Conservation (phyloP, 805 yeast genomes). For the Myxozyma nipponensis region DNA sequence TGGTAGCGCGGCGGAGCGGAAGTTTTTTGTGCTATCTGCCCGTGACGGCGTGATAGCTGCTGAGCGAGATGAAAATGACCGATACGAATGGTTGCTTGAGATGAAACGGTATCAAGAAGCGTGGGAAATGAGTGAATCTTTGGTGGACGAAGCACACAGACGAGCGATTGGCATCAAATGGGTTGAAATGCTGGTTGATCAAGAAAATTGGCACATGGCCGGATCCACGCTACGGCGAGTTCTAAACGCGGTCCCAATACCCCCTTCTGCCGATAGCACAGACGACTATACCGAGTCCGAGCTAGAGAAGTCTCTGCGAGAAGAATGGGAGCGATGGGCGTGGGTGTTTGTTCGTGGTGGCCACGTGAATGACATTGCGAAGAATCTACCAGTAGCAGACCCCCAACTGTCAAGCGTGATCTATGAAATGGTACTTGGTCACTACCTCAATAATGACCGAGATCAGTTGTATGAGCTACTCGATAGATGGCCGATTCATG, state of each 20-base stretch:
- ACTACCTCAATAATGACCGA: slow-evolving; percentile 43
- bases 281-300: slow-evolving; percentile 30
- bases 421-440: slow-evolving; percentile 49
- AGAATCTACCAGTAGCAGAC: slow-evolving; percentile 53
- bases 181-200: slow-evolving; percentile 36
- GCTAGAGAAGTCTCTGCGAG: slow-evolving; percentile 29
- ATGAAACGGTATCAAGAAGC: slow-evolving; percentile 59
- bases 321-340: slow-evolving; percentile 67
- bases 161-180: slow-evolving; percentile 58
- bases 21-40: slow-evolving; percentile 71
- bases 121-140: slow-evolving; percentile 67
- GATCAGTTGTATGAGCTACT: slow-evolving; percentile 45
- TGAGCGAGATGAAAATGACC: slow-evolving; percentile 65
- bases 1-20: slow-evolving; percentile 30
- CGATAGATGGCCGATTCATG: slow-evolving; percentile 52
- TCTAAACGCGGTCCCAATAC: slow-evolving; percentile 6
- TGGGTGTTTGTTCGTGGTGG: slow-evolving; percentile 48
- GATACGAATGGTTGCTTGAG: slow-evolving; percentile 66
- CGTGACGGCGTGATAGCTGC: slow-evolving; percentile 75
- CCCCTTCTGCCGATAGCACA: slow-evolving; percentile 6
- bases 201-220: slow-evolving; percentile 54
- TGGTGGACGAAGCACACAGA: slow-evolving; percentile 50
- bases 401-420: slow-evolving; percentile 38
- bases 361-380: slow-evolving; percentile 47
- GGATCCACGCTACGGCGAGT: slow-evolving; percentile 47